A percentile compares a stretch with the other conserved stretches of the same genome.
Evolutionary conservation across 129 eudicot genomes (phyloP).

Genomic region (Tagetes patula): DNA sequence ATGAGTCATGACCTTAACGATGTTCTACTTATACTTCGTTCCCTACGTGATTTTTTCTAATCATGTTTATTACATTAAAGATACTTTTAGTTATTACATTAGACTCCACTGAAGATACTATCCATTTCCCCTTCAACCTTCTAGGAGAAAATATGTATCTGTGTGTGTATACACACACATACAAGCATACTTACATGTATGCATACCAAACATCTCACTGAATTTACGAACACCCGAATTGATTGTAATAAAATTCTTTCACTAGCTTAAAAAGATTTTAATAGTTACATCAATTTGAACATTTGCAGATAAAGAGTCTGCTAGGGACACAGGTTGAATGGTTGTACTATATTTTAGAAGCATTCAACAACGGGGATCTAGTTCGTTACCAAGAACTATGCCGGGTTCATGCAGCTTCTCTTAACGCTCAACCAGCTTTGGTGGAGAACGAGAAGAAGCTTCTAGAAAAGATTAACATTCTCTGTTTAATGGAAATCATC

Average conservation of each 20-base stretch:
- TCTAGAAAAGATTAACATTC: conserved; percentile 88
- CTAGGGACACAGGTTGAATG: conserved; percentile 87
- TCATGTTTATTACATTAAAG: not conserved
- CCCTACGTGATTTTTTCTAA: conserved; percentile 5
- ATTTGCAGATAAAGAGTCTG: conserved; percentile 65
- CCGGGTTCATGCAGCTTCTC: conserved; percentile 71
- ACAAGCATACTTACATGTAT: not conserved
- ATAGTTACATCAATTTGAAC: not conserved
- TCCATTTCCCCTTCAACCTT: not conserved
- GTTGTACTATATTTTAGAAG: conserved; percentile 93
- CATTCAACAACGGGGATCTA: conserved; percentile 86
- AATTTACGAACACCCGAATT: not conserved
- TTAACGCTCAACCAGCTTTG: conserved; percentile 80
- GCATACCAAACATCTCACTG: conserved; percentile 3
- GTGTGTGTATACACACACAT: conserved; percentile 1
- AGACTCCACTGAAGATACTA: not conserved
- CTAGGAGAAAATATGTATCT: not conserved
- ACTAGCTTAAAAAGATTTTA: not conserved
- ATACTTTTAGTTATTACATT: not conserved
- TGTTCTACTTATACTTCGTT: not conserved
- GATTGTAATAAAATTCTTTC: not conserved
- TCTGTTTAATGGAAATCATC: conserved; percentile 94
- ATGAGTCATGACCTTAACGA: conserved; percentile 19
- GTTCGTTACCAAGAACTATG: conserved; percentile 87
- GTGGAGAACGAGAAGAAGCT: conserved; percentile 87